Evolutionary conservation across 2,329 filamentous ascomycete species (phyloP), one percentile per base, ranked within the genome.

Genomic region (Aspergillus glaucus): DNA sequence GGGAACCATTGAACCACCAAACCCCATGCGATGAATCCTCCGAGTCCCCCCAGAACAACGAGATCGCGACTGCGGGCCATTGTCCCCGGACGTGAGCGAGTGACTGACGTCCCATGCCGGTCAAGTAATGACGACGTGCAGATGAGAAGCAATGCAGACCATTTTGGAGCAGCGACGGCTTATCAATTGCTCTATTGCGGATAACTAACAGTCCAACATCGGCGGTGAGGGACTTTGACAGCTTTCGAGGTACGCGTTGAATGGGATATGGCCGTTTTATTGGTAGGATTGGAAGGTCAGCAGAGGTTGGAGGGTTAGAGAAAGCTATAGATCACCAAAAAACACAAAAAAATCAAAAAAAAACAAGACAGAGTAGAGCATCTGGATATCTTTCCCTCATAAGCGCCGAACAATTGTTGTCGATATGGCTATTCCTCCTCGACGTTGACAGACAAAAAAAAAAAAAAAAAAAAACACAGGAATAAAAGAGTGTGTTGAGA

Each of bases 1-100:
- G 92, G 90, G 61, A 90, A 76, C 84, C 87, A 94, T 73, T 87
- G 84, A 58, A 88, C 85, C 51, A 86, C 79, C 67, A 91, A 85
- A 54, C 88, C 87, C 92, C 92, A 97, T 66, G 88, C 85, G 67
- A 96, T 76, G 70, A 95, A 74, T 26, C 62, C 67, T 51, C 61
- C 65, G 48, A 68, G 57, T 52, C 67, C 63, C 47, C 73, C 69
- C 50, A 75, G 53, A 47, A 70, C 53, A 46, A 75, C 55, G 59
- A 76, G 66, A 56, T 68, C 71, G 60, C 60, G 67, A 57, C 65
- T 67, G 60, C 74, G 63, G 65, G 65, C 68, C 74, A 77, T 76
- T 70, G 63, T 74, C 68, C 66, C 61, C 63, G 52, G 47, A 49
- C 52, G 54, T 43, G 53, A 87, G 83, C 60, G 52, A 66, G 55